Percentiles rank a stretch among this genome's conserved stretches.
Evolutionary conservation across 2,329 filamentous ascomycete genomes (phyloP).

Genomic region (Fusarium sp.): DNA sequence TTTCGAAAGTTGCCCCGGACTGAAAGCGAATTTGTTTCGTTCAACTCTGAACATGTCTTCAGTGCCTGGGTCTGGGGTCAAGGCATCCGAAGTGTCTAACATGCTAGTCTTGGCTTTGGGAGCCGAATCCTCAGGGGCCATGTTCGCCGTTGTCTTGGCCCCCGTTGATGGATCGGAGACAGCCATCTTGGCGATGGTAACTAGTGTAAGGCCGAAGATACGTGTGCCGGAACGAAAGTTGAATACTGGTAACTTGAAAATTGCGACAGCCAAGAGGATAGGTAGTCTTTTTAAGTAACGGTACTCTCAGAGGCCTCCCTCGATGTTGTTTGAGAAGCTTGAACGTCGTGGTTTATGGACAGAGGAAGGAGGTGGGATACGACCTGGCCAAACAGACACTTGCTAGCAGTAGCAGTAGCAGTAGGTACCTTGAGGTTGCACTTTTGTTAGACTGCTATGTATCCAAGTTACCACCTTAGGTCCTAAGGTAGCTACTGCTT

Average conservation of each 20-base stretch:
- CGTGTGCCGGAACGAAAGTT: neutral
- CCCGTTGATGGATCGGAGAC: constrained; percentile 24
- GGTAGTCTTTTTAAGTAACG: neutral
- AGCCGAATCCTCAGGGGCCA: constrained; percentile 9
- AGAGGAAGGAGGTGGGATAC: neutral
- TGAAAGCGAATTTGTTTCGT: constrained; percentile 86
- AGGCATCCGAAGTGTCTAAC: constrained; percentile 47
- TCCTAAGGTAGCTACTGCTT: no score
- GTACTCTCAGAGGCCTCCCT: constrained; percentile 15
- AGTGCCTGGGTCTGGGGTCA: constrained; percentile 71
- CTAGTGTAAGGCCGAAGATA: constrained; percentile 8
- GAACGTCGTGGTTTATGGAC: neutral
- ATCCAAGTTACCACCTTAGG: no score
- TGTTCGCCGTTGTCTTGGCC: constrained; percentile 22
- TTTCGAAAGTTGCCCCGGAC: constrained; percentile 82
- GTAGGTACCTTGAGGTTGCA: neutral
- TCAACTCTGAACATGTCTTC: constrained; percentile 78
- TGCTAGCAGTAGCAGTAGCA: constrained; percentile 5
- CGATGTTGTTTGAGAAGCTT: neutral
- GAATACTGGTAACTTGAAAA: neutral
- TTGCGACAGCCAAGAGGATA: neutral
- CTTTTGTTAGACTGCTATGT: no score
- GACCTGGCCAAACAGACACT: neutral
- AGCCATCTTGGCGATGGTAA: constrained; percentile 35
- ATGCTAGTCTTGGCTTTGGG: constrained; percentile 29